Conservation (phyloP, 306 rosid genomes). For the Gastrolobium villosum region DNA sequence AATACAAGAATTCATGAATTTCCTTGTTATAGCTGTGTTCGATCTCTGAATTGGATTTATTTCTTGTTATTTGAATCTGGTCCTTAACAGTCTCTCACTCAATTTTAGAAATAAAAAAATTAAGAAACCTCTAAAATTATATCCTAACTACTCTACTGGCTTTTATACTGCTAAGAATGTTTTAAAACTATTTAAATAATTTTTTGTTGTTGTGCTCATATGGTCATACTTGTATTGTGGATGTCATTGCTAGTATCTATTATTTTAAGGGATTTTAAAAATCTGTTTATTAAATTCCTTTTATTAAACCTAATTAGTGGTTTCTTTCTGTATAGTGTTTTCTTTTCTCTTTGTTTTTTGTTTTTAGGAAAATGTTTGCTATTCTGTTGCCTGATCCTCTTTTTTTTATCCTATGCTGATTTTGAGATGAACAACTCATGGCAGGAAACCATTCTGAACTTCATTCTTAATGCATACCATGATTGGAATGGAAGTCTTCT, state of each 20-base stretch:
- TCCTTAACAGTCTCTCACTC: slow-evolving; percentile 18
- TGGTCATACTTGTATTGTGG: slow-evolving; percentile 3
- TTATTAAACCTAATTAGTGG: neutral
- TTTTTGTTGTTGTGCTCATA: slow-evolving; percentile 6
- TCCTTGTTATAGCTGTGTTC: no score
- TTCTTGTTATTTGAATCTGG: no score
- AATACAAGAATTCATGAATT: no score
- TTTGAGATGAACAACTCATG: slow-evolving; percentile 39
- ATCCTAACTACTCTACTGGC: slow-evolving; percentile 7
- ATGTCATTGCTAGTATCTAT: neutral
- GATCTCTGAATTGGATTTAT: no score
- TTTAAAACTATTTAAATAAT: neutral
- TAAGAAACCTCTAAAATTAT: neutral
- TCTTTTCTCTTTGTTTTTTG: neutral
- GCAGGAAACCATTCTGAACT: slow-evolving; percentile 80
- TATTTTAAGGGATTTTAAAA: neutral
- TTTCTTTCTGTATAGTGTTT: slow-evolving; percentile 1
- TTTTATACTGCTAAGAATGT: slow-evolving; percentile 12
- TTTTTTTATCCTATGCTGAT: slow-evolving; percentile 36
- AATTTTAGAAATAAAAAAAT: slow-evolving; percentile 7
- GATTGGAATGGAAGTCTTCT: slow-evolving; percentile 58
- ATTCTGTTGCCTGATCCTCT: slow-evolving; percentile 18
- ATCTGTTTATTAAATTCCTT: slow-evolving; percentile 34
- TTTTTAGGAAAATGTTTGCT: neutral
- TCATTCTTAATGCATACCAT: slow-evolving; percentile 68